Evolutionary conservation across 2,329 filamentous ascomycete genomes (phyloP), one percentile per base, ranked within the genome.

Genomic region (Colletotrichum siamense): DNA sequence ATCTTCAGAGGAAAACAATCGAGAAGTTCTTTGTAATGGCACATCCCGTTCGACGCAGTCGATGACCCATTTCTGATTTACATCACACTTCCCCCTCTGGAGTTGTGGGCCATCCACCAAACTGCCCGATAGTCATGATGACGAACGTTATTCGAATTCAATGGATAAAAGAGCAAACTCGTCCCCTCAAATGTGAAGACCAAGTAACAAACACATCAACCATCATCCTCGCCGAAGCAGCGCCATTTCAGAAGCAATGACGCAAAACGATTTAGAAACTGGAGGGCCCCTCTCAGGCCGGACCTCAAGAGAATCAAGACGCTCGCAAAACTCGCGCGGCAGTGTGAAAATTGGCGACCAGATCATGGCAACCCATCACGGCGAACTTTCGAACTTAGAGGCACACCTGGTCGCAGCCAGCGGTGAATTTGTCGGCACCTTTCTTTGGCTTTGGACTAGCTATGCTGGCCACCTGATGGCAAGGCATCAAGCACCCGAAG

Each of bases 351-450:
- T 52, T 10, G 64, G 26, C 12, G 16, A 22, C 7, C 16, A 67
- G 9, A 39, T 15, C 24, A 30, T 67, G 36, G 0, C 16, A 24
- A 67, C 64, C 16, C 39, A 52, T 18, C 64, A 67, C 3, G 64
- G 36, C 18, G 36, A 67, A 15, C 39, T 67, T 8, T 67, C 64
- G 8, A 49, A 28, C 6, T n/a, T 67, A 8, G 34, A 67, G 39
- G 64, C 64, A 2, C 67, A 85, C 28, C 68, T 85, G 16, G 82
- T 88, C 52, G 84, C 88, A 22, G 81, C 86, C 61, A 77, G 88
- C 34, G 88, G 86, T 75, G 89, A 90, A 82, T 89, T 90, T 65
- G 86, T 87, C 77, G 89, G 89, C 67, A 90, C 89, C 5, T 89
- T 90, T 77, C 84, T 90, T 81, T 90, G 90, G 81, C 83, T 90